Evolutionary conservation across 2,329 filamentous ascomycete species (phyloP).

Genomic region (Scolecobasidium constrictum): DNA sequence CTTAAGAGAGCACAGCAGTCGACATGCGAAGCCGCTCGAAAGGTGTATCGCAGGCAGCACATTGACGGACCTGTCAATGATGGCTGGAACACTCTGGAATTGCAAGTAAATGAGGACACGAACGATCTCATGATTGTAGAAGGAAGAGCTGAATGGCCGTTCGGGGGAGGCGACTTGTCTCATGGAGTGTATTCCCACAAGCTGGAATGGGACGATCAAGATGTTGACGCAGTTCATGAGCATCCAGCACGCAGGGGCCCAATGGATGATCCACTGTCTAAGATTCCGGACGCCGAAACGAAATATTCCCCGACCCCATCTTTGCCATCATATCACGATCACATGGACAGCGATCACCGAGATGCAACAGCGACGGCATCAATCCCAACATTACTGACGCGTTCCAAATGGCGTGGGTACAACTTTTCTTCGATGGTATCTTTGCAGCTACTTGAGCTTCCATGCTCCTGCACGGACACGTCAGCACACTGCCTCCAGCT

Average conservation of each 20-base stretch:
- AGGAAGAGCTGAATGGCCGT: constrained; percentile 55
- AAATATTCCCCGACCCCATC: constrained; percentile 25
- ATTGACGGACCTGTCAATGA: constrained; percentile 63
- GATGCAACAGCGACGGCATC: constrained; percentile 23
- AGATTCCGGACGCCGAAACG: constrained; percentile 23
- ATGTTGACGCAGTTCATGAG: not conserved
- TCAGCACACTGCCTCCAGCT: constrained; percentile 35
- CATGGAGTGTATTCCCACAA: constrained; percentile 51
- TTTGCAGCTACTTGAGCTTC: constrained; percentile 48
- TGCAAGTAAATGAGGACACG: constrained; percentile 49
- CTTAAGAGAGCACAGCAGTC: constrained; percentile 35
- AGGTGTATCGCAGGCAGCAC: constrained; percentile 56
- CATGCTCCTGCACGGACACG: constrained; percentile 22
- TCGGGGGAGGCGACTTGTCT: constrained; percentile 44
- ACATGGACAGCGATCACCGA: constrained; percentile 33
- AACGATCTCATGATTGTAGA: constrained; percentile 54
- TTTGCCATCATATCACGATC: constrained; percentile 26
- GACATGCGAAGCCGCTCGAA: constrained; percentile 32
- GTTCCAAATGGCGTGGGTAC: constrained; percentile 47
- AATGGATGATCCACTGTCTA: constrained; percentile 15
- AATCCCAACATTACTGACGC: constrained; percentile 35
- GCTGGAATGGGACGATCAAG: not conserved
- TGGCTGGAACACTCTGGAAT: constrained; percentile 56
- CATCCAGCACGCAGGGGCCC: constrained; percentile 11
- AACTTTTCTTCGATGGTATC: constrained; percentile 42